Conservation (phyloP, 164 flowering plant genomes). For the Aristolochia californica region DNA sequence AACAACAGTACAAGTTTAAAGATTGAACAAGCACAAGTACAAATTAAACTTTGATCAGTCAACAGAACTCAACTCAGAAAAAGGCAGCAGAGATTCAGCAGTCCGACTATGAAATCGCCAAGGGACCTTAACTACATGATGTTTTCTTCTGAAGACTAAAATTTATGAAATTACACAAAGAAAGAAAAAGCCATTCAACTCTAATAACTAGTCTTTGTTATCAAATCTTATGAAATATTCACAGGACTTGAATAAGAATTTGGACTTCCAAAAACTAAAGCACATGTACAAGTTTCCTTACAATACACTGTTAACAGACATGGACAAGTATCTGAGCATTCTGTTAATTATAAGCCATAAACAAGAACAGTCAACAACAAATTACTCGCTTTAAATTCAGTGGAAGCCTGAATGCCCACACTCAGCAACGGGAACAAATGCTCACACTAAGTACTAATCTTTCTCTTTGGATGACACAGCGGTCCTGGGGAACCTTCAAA, state of each 20-base stretch:
- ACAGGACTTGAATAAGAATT: not conserved
- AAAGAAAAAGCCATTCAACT: not conserved
- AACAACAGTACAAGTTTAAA: too few relatives aligned
- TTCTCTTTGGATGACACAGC: constrained; percentile 41
- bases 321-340: constrained; percentile 3
- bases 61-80: too few relatives aligned
- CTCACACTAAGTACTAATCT: constrained; percentile 32
- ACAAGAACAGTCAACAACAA: not conserved
- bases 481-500: constrained; percentile 64
- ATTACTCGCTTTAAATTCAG: not conserved
- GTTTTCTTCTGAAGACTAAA: too few relatives aligned
- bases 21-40: too few relatives aligned
- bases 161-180: not conserved
- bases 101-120: too few relatives aligned
- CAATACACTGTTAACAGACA: constrained; percentile 3
- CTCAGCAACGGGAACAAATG: not conserved
- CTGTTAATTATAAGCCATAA: constrained; percentile 2
- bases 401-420: not conserved
- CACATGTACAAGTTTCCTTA: constrained; percentile 8
- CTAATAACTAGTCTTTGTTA: not conserved
- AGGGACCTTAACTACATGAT: too few relatives aligned
- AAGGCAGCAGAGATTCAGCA: too few relatives aligned
- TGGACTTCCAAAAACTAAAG: not conserved
- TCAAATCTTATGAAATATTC: not conserved
- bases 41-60: too few relatives aligned